phyloP scores from a whole-genome alignment of 257 asterid species.

The Petrea volubilis region DNA sequence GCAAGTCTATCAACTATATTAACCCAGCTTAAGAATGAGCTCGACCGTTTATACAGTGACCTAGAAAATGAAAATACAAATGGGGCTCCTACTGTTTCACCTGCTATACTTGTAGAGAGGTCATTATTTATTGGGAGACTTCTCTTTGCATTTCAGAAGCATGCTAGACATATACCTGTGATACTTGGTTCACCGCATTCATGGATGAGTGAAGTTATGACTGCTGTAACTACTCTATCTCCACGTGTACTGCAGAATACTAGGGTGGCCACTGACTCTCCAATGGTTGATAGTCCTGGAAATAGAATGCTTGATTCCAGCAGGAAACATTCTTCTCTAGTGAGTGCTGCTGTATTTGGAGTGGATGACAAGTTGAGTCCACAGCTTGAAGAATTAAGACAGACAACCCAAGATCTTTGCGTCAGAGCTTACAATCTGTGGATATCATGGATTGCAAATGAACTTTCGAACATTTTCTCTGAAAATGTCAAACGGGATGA shows the following conservation, averaged over 20 bases:
- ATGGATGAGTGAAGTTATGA: constrained; percentile 64
- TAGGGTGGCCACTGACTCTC: constrained; percentile 46
- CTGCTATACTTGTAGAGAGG: constrained; percentile 78
- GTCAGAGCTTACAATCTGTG: constrained; percentile 85
- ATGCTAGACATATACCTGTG: constrained; percentile 84
- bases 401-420: constrained; percentile 76
- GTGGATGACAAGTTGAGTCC: constrained; percentile 75
- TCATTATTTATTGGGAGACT: constrained; percentile 89
- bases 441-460: constrained; percentile 89
- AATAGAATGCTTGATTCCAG: constrained; percentile 63
- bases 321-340: constrained; percentile 67
- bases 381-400: constrained; percentile 78
- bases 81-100: constrained; percentile 44
- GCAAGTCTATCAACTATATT: constrained; percentile 70
- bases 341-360: constrained; percentile 70
- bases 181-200: constrained; percentile 95
- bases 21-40: constrained; percentile 67
- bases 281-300: constrained; percentile 55
- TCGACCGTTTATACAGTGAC: constrained; percentile 54
- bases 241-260: constrained; percentile 44
- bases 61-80: constrained; percentile 50
- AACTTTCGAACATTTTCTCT: constrained; percentile 64
- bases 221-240: constrained; percentile 27
- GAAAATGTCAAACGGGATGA: constrained; percentile 72
- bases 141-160: constrained; percentile 91